Evolutionary conservation across 1,284 basidiomycete species (phyloP).

Genomic region (Rhizoctonia solani): DNA sequence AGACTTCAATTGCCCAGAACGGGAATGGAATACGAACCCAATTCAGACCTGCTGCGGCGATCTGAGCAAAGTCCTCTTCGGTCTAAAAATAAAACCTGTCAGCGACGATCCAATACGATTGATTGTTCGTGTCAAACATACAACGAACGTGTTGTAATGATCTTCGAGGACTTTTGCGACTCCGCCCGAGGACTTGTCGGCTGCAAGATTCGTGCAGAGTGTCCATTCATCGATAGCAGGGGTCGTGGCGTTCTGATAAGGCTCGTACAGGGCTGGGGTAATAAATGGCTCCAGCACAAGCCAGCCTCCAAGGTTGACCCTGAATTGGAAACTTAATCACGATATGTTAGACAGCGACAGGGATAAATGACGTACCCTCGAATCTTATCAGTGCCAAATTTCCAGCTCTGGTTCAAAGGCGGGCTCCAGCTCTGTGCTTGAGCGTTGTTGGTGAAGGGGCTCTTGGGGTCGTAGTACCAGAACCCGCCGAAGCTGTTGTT

Average conservation of each 20-base stretch:
- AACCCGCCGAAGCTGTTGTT: constrained; percentile 74
- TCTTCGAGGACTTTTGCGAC: constrained; percentile 60
- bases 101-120: constrained; percentile 66
- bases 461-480: constrained; percentile 66
- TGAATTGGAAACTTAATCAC: constrained; percentile 34
- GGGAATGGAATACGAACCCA: constrained; percentile 78
- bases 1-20: constrained; percentile 79
- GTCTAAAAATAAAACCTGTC: no score
- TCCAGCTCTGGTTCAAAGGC: constrained; percentile 80
- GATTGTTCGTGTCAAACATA: constrained; percentile 40
- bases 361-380: constrained; percentile 52
- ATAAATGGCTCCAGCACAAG: constrained; percentile 88
- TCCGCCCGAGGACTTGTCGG: constrained; percentile 61
- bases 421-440: constrained; percentile 82
- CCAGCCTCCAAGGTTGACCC: constrained; percentile 93
- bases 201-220: constrained; percentile 66
- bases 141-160: constrained; percentile 88
- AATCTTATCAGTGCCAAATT: constrained; percentile 74
- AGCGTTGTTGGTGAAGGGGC: constrained; percentile 82
- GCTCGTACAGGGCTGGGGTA: constrained; percentile 69
- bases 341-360: not conserved
- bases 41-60: constrained; percentile 84
- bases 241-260: constrained; percentile 58
- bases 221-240: constrained; percentile 86
- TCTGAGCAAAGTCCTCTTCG: no score